Conservation (phyloP, 2,329 filamentous ascomycete species). For the Beauveria pseudobassiana region DNA sequence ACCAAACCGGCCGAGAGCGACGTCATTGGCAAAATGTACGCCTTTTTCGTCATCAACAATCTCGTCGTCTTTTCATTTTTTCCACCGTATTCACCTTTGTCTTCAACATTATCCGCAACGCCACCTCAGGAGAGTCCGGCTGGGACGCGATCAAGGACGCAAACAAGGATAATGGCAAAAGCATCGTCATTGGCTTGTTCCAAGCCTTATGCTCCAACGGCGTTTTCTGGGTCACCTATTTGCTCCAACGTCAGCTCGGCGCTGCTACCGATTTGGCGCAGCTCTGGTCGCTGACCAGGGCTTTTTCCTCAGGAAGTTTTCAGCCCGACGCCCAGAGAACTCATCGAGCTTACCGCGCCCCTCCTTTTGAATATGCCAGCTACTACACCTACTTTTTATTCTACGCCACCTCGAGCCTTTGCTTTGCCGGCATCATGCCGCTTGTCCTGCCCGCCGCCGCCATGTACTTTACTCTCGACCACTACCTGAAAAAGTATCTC, state of each 20-base stretch:
- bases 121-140: conserved; percentile 44
- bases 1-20: conserved; percentile 84
- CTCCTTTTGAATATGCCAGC: conserved; percentile 85
- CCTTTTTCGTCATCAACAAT: conserved; percentile 98
- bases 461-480: conserved; percentile 82
- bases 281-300: conserved; percentile 73
- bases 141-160: conserved; percentile 60
- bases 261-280: conserved; percentile 93
- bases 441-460: conserved; percentile 79
- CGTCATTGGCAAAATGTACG: conserved; percentile 82
- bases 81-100: conserved; percentile 73
- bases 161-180: conserved; percentile 19
- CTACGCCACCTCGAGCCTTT: conserved; percentile 83
- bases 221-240: conserved; percentile 89
- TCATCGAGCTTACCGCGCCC: conserved; percentile 93
- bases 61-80: conserved; percentile 91
- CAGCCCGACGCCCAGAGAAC: conserved; percentile 78
- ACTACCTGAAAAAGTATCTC: conserved; percentile 89
- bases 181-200: conserved; percentile 60
- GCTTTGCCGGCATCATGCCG: conserved; percentile 79
- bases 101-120: conserved; percentile 53
- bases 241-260: conserved; percentile 86
- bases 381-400: conserved; percentile 99
- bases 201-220: conserved; percentile 73
- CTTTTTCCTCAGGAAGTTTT: conserved; percentile 77